Evolutionary conservation across 192 early-diverging fungal genomes (phyloP).

Genomic region (Gaertneriomyces sp.): DNA sequence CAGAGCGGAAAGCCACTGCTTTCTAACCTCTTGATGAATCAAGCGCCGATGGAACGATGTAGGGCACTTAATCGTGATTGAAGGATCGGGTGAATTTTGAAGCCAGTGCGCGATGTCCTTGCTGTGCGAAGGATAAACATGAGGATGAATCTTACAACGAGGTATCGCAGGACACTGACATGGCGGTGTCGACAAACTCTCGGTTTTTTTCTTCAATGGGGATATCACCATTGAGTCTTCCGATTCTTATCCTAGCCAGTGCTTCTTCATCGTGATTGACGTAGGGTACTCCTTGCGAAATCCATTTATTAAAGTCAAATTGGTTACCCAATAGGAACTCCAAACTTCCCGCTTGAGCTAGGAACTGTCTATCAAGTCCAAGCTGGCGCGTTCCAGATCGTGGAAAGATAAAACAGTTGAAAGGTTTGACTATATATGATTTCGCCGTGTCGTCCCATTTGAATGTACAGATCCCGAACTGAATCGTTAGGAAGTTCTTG

Average conservation of each 20-base stretch:
- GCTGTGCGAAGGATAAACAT: constrained; percentile 8
- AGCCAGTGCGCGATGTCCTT: constrained; percentile 46
- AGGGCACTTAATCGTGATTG: constrained; percentile 44
- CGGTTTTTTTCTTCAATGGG: constrained; percentile 51
- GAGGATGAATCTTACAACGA: not conserved
- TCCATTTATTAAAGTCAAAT: constrained; percentile 92
- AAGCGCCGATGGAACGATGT: constrained; percentile 68
- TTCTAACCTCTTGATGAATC: constrained; percentile 70
- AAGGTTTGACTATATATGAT: constrained; percentile 72
- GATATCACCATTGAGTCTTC: constrained; percentile 38
- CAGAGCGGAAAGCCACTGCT: constrained; percentile 36
- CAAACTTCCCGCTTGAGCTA: constrained; percentile 52
- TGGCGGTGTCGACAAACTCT: constrained; percentile 44
- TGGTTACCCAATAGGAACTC: constrained; percentile 71
- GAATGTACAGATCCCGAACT: constrained; percentile 84
- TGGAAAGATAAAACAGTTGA: constrained; percentile 90
- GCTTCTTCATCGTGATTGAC: constrained; percentile 60
- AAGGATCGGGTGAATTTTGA: constrained; percentile 40
- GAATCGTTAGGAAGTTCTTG: constrained; percentile 57
- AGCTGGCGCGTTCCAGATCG: constrained; percentile 41
- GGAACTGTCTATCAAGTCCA: constrained; percentile 51
- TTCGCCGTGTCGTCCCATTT: constrained; percentile 53
- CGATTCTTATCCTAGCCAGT: constrained; percentile 19
- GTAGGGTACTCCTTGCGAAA: constrained; percentile 71
- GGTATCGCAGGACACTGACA: constrained; percentile 33